Conservation (phyloP, 768 basidiomycete genomes). For the Neoboletus subvelutipes region DNA sequence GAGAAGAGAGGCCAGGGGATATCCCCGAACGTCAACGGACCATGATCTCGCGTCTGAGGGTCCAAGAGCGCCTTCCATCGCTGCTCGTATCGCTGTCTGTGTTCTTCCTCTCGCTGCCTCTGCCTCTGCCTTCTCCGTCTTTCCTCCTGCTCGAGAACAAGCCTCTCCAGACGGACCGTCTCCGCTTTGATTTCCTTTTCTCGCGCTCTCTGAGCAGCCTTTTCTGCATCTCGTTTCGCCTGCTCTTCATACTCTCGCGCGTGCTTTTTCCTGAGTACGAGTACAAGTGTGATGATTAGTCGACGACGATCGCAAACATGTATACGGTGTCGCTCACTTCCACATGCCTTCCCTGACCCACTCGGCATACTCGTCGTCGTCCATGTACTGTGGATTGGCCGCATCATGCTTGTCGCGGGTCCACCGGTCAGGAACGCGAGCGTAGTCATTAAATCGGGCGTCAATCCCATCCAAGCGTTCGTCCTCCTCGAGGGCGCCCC, state of each 20-base stretch:
- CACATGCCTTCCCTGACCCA: slow-evolving; percentile 89
- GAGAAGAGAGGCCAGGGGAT: slow-evolving; percentile 72
- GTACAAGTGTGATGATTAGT: slow-evolving; percentile 4
- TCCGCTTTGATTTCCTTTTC: slow-evolving; percentile 56
- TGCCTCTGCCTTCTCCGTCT: slow-evolving; percentile 50
- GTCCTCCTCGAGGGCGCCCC: slow-evolving; percentile 70
- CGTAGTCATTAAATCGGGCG: slow-evolving; percentile 62
- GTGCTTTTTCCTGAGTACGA: slow-evolving; percentile 59
- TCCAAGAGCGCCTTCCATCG: slow-evolving; percentile 56
- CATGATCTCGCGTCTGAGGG: slow-evolving; percentile 23
- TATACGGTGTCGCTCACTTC: slow-evolving; percentile 44
- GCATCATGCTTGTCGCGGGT: slow-evolving; percentile 41
- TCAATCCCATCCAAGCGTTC: slow-evolving; percentile 64
- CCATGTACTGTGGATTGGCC: slow-evolving; percentile 53
- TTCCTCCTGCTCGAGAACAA: slow-evolving; percentile 52
- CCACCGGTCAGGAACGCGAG: slow-evolving; percentile 76
- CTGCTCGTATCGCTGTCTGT: slow-evolving; percentile 52
- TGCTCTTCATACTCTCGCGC: slow-evolving; percentile 65
- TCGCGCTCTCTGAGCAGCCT: slow-evolving; percentile 51
- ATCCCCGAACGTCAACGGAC: slow-evolving; percentile 47
- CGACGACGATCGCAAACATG: not conserved
- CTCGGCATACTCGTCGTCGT: slow-evolving; percentile 85
- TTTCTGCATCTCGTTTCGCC: slow-evolving; percentile 51
- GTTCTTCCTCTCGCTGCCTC: slow-evolving; percentile 41
- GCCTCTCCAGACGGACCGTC: slow-evolving; percentile 48